Evolutionary conservation across 1,284 basidiomycete genomes (phyloP).

Genomic region (Ustilago cynodontis): DNA sequence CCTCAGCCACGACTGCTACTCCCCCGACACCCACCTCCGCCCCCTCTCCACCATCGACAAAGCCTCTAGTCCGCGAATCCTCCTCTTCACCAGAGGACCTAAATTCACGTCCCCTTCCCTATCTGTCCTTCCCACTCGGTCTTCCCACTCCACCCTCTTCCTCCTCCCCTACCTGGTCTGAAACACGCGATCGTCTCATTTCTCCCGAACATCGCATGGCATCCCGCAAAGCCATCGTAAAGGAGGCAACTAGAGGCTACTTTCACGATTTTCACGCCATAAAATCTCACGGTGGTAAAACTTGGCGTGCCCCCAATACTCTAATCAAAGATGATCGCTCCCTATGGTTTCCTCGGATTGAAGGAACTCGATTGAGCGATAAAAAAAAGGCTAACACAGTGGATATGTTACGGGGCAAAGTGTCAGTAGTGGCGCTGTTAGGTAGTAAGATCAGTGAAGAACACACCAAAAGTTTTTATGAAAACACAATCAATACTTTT

Average conservation of each 20-base stretch:
- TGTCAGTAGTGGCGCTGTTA: slow-evolving; percentile 84
- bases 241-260: slow-evolving; percentile 87
- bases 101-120: slow-evolving; percentile 71
- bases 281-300: slow-evolving; percentile 87
- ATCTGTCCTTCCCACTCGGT: slow-evolving; percentile 81
- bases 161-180: slow-evolving; percentile 76
- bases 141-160: slow-evolving; percentile 75
- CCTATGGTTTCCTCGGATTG: slow-evolving; percentile 89
- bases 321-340: slow-evolving; percentile 76
- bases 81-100: slow-evolving; percentile 38
- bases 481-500: slow-evolving; percentile 77
- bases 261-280: slow-evolving; percentile 89
- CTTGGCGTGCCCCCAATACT: slow-evolving; percentile 90
- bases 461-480: slow-evolving; percentile 82
- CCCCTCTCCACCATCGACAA: slow-evolving; percentile 1
- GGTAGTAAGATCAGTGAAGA: slow-evolving; percentile 84
- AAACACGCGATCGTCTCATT: slow-evolving; percentile 79
- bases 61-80: slow-evolving; percentile 32
- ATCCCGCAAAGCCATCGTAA: slow-evolving; percentile 72
- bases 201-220: slow-evolving; percentile 72
- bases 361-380: slow-evolving; percentile 77
- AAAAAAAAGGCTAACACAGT: slow-evolving; percentile 80
- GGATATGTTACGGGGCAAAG: slow-evolving; percentile 79
- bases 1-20: neutral
- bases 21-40: neutral